These are phyloP conservation scores for Malassezia yamatoensis DNA, from an alignment of 1,284 basidiomycete species.

Conservation along the genomic window DNA sequence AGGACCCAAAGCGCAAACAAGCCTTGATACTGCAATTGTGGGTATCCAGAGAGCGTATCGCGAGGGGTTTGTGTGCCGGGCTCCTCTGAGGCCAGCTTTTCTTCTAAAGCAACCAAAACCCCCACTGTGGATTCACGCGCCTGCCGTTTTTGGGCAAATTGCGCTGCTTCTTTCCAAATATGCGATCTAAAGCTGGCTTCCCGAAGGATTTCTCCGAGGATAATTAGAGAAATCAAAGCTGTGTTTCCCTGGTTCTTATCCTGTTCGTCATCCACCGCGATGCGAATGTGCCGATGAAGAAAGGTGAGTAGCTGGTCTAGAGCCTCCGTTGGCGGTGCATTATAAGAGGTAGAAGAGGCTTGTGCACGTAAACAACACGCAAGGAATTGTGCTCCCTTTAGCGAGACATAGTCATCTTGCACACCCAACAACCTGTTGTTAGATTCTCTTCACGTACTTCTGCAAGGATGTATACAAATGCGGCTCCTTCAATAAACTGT, in stretches of 20 bases:
- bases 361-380: constrained; percentile 18
- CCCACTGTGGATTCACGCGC: neutral
- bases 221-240: constrained; percentile 80
- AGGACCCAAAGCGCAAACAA: constrained; percentile 87
- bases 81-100: neutral
- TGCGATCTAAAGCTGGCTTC: constrained; percentile 62
- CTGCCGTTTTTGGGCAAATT: neutral
- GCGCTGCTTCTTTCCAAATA: constrained; percentile 46
- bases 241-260: constrained; percentile 54
- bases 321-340: neutral
- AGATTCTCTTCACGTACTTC: constrained; percentile 53
- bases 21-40: constrained; percentile 93
- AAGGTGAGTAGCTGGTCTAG: constrained; percentile 7
- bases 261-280: neutral
- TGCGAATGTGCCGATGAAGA: constrained; percentile 7
- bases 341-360: constrained; percentile 8
- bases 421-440: constrained; percentile 62
- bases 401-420: constrained; percentile 82
- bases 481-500: constrained; percentile 39
- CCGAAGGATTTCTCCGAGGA: constrained; percentile 73
- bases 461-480: constrained; percentile 69
- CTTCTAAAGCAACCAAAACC: constrained; percentile 2
- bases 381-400: constrained; percentile 78
- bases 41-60: constrained; percentile 3
- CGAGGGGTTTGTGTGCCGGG: neutral